phyloP scores from a whole-genome alignment of 257 asterid genomes.

The Ehretia macrophylla region DNA sequence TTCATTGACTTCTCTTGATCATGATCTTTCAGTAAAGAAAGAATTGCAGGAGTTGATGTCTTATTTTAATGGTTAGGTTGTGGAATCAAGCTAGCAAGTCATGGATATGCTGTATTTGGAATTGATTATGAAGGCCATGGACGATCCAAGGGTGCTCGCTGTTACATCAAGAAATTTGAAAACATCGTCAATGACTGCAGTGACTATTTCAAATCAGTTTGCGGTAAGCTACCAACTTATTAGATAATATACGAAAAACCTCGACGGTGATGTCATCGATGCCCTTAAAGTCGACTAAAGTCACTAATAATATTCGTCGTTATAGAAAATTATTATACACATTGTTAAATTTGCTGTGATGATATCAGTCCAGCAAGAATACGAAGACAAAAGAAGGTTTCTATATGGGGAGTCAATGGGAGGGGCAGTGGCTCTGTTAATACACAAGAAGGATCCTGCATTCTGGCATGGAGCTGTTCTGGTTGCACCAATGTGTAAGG shows the following conservation, averaged over 20 bases:
- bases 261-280: neutral
- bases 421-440: conserved; percentile 77
- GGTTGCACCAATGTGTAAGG: conserved; percentile 99
- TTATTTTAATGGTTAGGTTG: conserved; percentile 36
- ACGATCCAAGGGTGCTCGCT: conserved; percentile 71
- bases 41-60: neutral
- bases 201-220: conserved; percentile 59
- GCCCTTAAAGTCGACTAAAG: neutral
- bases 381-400: conserved; percentile 54
- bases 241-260: neutral
- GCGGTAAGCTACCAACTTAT: conserved; percentile 42
- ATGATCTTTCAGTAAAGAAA: too few relatives aligned
- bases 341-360: neutral
- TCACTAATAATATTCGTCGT: too few relatives aligned
- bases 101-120: conserved; percentile 80
- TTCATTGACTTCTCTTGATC: too few relatives aligned
- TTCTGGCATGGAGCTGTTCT: conserved; percentile 92
- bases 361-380: conserved; percentile 59
- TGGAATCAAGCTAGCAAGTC: conserved; percentile 60
- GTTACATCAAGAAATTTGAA: conserved; percentile 76
- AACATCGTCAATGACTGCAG: conserved; percentile 66
- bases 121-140: conserved; percentile 97
- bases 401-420: conserved; percentile 98
- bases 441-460: conserved; percentile 68
- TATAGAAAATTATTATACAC: too few relatives aligned